These are phyloP conservation scores for Pseudogymnoascus sp. DNA, from an alignment of 2,329 filamentous ascomycete genomes.

Conservation along the genomic window DNA sequence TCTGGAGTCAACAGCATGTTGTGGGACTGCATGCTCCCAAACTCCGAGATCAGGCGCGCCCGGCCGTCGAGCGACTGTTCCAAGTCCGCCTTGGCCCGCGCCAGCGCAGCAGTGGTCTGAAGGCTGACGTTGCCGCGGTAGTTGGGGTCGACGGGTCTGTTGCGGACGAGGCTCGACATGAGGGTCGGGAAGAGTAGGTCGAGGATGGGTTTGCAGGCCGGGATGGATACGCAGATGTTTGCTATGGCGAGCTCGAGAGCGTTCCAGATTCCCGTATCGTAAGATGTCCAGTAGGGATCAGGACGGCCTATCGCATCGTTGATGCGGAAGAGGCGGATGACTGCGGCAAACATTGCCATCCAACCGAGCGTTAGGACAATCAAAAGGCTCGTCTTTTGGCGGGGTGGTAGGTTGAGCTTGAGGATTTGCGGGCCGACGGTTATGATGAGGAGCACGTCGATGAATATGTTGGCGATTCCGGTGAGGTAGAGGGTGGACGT, in stretches of 20 bases:
- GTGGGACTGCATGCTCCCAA: background rate
- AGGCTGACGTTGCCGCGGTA: background rate
- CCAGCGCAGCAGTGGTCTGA: background rate
- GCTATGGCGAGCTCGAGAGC: background rate
- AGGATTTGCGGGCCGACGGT: constrained; percentile 41
- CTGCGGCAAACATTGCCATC: background rate
- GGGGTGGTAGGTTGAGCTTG: constrained; percentile 38
- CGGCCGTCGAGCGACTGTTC: background rate
- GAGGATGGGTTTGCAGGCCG: background rate
- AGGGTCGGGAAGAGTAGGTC: background rate
- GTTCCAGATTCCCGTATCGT: background rate
- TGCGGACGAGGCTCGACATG: background rate
- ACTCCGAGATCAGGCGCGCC: background rate
- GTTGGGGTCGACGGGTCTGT: background rate
- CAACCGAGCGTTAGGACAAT: constrained; percentile 37
- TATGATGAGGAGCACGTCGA: constrained; percentile 47
- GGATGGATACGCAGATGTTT: background rate
- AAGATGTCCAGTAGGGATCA: background rate
- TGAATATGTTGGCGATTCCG: constrained; percentile 47
- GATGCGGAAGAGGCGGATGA: constrained; percentile 12
- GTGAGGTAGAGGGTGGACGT: constrained; percentile 44
- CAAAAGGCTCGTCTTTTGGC: constrained; percentile 42
- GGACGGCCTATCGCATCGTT: constrained; percentile 6
- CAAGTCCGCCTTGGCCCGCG: background rate
- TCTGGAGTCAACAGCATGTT: background rate